Evolutionary conservation across 805 yeast genomes (phyloP).

Genomic region (Candida caryicola): DNA sequence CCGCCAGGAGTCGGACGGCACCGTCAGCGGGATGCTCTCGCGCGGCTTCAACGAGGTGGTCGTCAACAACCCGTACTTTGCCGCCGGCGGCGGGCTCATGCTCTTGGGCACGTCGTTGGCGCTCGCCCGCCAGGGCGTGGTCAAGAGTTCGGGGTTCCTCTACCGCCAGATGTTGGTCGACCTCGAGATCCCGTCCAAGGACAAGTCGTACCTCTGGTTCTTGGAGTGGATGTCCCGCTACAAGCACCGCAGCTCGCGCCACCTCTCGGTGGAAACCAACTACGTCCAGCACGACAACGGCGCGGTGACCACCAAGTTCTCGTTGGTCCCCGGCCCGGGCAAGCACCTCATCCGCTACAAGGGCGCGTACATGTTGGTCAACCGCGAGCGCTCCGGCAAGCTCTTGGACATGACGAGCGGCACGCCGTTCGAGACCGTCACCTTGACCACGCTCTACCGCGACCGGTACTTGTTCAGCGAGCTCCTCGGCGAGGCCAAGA

Average conservation of each 20-base stretch:
- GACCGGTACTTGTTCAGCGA: conserved; percentile 71
- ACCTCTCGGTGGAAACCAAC: conserved; percentile 84
- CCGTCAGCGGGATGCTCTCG: conserved; percentile 29
- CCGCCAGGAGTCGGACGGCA: conserved; percentile 36
- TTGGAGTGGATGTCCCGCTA: conserved; percentile 92
- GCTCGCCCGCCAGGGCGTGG: conserved; percentile 64
- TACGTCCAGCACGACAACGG: conserved; percentile 91
- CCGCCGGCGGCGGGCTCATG: conserved; percentile 99
- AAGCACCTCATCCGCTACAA: conserved; percentile 81
- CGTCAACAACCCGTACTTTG: conserved; percentile 85
- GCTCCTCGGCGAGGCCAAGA: conserved; percentile 78
- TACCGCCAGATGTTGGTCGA: conserved; percentile 87
- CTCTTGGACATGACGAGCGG: conserved; percentile 87
- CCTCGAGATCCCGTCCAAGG: conserved; percentile 88
- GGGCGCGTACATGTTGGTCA: conserved; percentile 85
- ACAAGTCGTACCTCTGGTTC: conserved; percentile 92
- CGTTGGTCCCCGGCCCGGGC: conserved; percentile 97
- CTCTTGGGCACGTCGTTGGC: conserved; percentile 88
- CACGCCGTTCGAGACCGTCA: conserved; percentile 94
- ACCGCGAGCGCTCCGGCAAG: conserved; percentile 86
- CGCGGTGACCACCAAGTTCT: conserved; percentile 78
- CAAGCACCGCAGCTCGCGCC: conserved; percentile 73
- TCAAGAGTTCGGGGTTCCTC: conserved; percentile 60
- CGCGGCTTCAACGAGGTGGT: conserved; percentile 52
- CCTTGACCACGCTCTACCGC: conserved; percentile 81